Evolutionary conservation across 1,284 basidiomycete genomes (phyloP).

Genomic region (Ganoderma leucocontextum): DNA sequence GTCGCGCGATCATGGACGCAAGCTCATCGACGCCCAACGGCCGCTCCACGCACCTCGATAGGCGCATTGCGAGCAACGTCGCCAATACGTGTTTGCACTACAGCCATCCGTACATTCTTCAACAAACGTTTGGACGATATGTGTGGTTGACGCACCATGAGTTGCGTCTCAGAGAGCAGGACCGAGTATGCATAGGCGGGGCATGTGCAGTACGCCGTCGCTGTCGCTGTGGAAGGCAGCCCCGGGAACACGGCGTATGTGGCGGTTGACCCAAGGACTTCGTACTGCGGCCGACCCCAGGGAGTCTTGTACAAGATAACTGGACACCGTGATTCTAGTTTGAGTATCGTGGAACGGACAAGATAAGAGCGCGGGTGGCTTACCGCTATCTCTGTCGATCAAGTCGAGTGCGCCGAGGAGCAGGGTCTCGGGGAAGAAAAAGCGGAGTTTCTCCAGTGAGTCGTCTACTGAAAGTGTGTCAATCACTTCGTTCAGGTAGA

Average conservation of each 20-base stretch:
- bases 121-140: neutral
- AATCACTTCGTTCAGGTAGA: neutral
- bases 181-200: conserved; percentile 74
- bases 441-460: conserved; percentile 58
- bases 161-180: conserved; percentile 61
- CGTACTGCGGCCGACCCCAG: conserved; percentile 65
- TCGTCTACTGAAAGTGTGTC: conserved; percentile 57
- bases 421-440: conserved; percentile 66
- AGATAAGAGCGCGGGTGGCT: conserved; percentile 18
- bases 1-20: conserved; percentile 35
- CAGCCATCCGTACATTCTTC: neutral
- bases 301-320: conserved; percentile 69
- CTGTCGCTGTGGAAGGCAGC: conserved; percentile 46
- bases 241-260: conserved; percentile 69
- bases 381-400: conserved; percentile 71
- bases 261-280: conserved; percentile 70
- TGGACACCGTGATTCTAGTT: conserved; percentile 36
- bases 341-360: neutral
- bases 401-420: conserved; percentile 76
- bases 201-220: conserved; percentile 70
- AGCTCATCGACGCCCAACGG: conserved; percentile 57
- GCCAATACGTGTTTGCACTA: conserved; percentile 86
- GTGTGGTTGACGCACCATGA: conserved; percentile 58
- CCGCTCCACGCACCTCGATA: conserved; percentile 60
- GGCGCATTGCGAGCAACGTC: conserved; percentile 60